phyloP scores from a whole-genome alignment of 441 rosid species.

The Adansonia grandidieri region DNA sequence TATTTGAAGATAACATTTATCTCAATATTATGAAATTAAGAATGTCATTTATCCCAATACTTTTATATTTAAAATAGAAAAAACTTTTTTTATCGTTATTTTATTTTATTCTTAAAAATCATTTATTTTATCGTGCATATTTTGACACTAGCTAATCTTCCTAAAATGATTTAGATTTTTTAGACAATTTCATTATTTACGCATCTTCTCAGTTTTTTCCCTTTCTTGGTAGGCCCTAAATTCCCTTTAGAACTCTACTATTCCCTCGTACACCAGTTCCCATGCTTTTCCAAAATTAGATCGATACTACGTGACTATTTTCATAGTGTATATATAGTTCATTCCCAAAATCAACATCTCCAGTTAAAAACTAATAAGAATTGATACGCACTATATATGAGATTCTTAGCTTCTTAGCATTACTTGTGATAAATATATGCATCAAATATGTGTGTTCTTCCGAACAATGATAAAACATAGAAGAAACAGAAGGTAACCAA shows the following conservation, averaged over 20 bases:
- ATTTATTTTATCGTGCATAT: too few relatives aligned
- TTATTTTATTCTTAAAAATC: too few relatives aligned
- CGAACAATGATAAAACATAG: background rate
- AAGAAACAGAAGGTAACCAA: too few relatives aligned
- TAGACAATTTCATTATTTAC: background rate
- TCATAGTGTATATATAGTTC: too few relatives aligned
- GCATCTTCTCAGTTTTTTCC: background rate
- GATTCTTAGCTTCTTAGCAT: background rate
- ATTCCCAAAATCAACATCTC: too few relatives aligned
- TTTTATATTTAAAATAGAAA: too few relatives aligned
- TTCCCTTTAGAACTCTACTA: background rate
- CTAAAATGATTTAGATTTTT: background rate
- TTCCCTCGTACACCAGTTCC: background rate
- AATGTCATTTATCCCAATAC: too few relatives aligned
- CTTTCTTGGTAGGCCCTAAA: constrained; percentile 12
- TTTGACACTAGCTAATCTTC: background rate
- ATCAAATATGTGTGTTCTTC: too few relatives aligned
- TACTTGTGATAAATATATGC: background rate
- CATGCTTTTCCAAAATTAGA: background rate
- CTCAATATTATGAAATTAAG: too few relatives aligned
- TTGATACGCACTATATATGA: background rate
- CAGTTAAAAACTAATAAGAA: background rate
- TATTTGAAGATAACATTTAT: too few relatives aligned
- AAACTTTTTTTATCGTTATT: too few relatives aligned
- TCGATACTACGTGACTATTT: background rate